Conservation (phyloP, 2,329 filamentous ascomycete genomes). For the Nemania sp. region DNA sequence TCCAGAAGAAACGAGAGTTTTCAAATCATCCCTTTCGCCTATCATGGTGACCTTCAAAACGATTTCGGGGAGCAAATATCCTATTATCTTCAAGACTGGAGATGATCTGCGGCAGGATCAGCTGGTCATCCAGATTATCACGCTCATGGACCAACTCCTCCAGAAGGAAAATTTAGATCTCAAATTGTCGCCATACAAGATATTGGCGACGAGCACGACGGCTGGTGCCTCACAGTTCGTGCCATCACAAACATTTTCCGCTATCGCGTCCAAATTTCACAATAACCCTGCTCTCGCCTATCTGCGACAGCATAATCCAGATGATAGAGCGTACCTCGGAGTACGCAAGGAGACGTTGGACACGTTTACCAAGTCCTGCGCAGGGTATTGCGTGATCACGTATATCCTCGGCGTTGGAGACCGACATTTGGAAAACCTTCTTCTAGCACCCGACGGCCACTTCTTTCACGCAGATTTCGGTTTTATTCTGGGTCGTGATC, state of each 20-base stretch:
- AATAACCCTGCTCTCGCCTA: conserved; percentile 76
- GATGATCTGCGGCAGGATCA: conserved; percentile 97
- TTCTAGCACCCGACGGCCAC: conserved; percentile 85
- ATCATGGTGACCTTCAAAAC: conserved; percentile 92
- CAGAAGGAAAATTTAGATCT: conserved; percentile 96
- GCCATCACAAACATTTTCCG: conserved; percentile 80
- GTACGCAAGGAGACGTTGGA: conserved; percentile 92
- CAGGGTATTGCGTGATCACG: conserved; percentile 97
- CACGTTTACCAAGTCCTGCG: conserved; percentile 92
- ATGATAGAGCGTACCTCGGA: conserved; percentile 77
- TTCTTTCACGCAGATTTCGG: conserved; percentile 99
- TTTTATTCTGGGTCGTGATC: conserved; percentile 94
- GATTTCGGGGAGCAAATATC: conserved; percentile 73
- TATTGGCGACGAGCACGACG: conserved; percentile 86
- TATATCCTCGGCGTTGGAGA: conserved; percentile 97
- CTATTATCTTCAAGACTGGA: conserved; percentile 95
- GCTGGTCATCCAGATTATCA: conserved; percentile 95
- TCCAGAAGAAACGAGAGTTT: conserved; percentile 84
- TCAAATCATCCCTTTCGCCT: conserved; percentile 92
- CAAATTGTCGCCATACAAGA: conserved; percentile 93
- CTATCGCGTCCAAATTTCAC: conserved; percentile 81
- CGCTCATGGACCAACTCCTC: conserved; percentile 92
- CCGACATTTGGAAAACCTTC: conserved; percentile 91
- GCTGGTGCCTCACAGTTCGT: conserved; percentile 95
- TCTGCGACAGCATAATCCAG: conserved; percentile 86